Evolutionary conservation across 306 rosid genomes (phyloP).

Genomic region (Carpinus fangiana): DNA sequence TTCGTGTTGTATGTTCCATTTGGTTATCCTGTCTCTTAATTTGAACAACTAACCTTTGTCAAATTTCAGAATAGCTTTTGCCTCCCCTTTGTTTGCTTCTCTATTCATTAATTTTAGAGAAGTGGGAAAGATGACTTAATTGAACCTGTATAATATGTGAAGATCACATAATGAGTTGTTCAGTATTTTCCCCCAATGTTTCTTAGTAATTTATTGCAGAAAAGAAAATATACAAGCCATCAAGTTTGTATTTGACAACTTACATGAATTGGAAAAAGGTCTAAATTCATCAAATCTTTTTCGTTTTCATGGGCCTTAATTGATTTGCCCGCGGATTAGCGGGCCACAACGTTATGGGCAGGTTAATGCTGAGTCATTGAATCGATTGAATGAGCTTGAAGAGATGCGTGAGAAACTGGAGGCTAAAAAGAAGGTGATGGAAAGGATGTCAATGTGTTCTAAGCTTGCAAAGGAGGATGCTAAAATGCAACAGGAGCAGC

Average conservation of each 20-base stretch:
- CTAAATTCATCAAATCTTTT: background rate
- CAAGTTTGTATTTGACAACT: background rate
- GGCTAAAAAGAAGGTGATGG: slow-evolving; percentile 58
- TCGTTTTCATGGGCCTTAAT: slow-evolving; percentile 39
- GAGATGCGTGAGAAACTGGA: slow-evolving; percentile 78
- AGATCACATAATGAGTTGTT: no score
- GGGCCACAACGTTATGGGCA: slow-evolving; percentile 59
- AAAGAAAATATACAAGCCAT: background rate
- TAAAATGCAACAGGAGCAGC: slow-evolving; percentile 71
- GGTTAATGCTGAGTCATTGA: slow-evolving; percentile 75
- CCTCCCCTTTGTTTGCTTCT: background rate
- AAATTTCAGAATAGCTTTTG: background rate
- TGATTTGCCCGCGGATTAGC: slow-evolving; percentile 61
- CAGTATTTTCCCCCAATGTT: background rate
- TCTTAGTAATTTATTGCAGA: background rate
- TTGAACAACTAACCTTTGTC: background rate
- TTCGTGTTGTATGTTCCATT: background rate
- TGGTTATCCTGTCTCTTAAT: background rate
- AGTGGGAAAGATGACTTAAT: background rate
- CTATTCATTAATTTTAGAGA: background rate
- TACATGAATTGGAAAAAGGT: background rate
- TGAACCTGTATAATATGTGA: background rate
- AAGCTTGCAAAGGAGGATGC: slow-evolving; percentile 61
- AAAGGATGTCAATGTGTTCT: slow-evolving; percentile 47
- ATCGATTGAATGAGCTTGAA: slow-evolving; percentile 70